A percentile compares a stretch with the other conserved stretches of the same genome.
These are phyloP conservation scores for Trichoderma sp. DNA, from an alignment of 2,329 filamentous ascomycete species.

Conservation along the genomic window DNA sequence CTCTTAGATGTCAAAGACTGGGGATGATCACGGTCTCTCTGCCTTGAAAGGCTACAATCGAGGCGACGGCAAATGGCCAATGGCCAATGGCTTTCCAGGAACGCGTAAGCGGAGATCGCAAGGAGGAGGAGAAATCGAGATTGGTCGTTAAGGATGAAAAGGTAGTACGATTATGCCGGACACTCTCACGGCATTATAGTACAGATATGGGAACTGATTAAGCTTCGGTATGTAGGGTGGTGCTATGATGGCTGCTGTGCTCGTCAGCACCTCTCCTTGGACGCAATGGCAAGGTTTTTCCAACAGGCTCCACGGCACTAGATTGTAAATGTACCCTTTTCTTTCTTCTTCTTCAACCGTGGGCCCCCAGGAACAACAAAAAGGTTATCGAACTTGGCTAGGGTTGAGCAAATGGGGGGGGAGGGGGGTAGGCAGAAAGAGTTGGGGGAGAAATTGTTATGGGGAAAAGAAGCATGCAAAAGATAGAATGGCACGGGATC, in stretches of 20 bases:
- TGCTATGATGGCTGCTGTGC: slow-evolving; percentile 4
- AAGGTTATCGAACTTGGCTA: slow-evolving; percentile 6
- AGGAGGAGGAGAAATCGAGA: neutral
- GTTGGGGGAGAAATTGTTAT: slow-evolving; percentile 11
- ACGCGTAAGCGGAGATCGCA: slow-evolving; percentile 1
- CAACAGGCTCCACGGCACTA: slow-evolving; percentile 1
- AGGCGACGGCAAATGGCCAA: neutral
- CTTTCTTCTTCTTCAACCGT: neutral
- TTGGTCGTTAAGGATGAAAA: neutral
- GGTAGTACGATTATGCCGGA: neutral
- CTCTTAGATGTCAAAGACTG: neutral
- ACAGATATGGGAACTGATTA: slow-evolving; percentile 8
- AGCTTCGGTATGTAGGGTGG: slow-evolving; percentile 7
- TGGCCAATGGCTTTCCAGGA: neutral
- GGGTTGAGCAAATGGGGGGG: slow-evolving; percentile 10
- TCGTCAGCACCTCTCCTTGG: slow-evolving; percentile 11
- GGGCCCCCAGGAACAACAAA: neutral
- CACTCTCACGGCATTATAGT: slow-evolving; percentile 4
- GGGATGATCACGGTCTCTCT: neutral
- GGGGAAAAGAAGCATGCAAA: slow-evolving; percentile 15
- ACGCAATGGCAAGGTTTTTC: slow-evolving; percentile 9
- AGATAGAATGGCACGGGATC: slow-evolving; percentile 16
- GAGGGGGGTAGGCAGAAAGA: slow-evolving; percentile 5
- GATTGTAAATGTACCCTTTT: neutral
- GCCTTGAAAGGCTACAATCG: neutral